Percentiles rank a stretch among this genome's conserved stretches.
These are phyloP conservation scores for Grosmannia serpens DNA, from an alignment of 2,329 filamentous ascomycete species.

Conservation along the genomic window DNA sequence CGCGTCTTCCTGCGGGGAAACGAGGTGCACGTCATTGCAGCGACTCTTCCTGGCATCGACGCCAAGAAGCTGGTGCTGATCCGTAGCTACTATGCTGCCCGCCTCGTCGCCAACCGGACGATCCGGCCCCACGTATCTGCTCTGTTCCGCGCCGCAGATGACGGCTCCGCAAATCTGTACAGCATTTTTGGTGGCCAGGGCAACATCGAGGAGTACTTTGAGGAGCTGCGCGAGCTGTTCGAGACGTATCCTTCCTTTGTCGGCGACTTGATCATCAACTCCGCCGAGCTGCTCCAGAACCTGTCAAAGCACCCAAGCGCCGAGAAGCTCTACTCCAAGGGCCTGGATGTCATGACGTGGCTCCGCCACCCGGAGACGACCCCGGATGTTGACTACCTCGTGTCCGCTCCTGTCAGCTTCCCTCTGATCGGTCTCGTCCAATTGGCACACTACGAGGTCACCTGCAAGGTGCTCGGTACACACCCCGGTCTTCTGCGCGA, in stretches of 20 bases:
- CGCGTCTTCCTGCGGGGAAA: conserved; percentile 89
- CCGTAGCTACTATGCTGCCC: conserved; percentile 81
- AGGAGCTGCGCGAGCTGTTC: conserved; percentile 87
- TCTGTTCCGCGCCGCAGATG: conserved; percentile 75
- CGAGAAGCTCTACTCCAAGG: conserved; percentile 93
- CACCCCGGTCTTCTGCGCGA: conserved; percentile 82
- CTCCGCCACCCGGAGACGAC: conserved; percentile 80
- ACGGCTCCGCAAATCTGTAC: conserved; percentile 76
- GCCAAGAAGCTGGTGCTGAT: conserved; percentile 88
- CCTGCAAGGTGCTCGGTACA: conserved; percentile 81
- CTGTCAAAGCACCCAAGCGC: conserved; percentile 74
- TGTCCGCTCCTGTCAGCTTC: conserved; percentile 90
- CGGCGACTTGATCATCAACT: conserved; percentile 67
- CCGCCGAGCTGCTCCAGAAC: conserved; percentile 77
- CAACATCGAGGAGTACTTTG: conserved; percentile 99
- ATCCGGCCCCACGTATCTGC: conserved; percentile 93
- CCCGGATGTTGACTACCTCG: conserved; percentile 86
- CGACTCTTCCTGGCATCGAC: conserved; percentile 77
- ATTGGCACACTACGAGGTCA: conserved; percentile 88
- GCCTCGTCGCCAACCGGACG: conserved; percentile 69
- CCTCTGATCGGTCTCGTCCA: conserved; percentile 94
- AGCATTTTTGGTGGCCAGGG: conserved; percentile 94
- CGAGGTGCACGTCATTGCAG: conserved; percentile 85
- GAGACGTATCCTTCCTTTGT: conserved; percentile 85
- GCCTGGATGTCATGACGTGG: conserved; percentile 92